Evolutionary conservation across 257 asterid genomes (phyloP).

Genomic region (Eucommia ulmoides): DNA sequence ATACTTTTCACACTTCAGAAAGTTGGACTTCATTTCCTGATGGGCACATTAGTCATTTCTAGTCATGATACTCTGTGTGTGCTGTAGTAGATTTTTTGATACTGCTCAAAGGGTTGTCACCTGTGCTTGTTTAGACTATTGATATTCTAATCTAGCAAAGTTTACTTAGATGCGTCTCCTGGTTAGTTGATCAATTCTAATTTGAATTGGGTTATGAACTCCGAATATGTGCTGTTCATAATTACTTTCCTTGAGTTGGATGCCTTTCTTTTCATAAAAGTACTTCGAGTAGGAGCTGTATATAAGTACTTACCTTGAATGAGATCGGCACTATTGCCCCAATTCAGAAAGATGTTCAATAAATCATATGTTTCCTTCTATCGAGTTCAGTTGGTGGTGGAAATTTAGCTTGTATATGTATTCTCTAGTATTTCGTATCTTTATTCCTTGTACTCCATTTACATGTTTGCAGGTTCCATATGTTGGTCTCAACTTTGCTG

Average conservation of each 20-base stretch:
- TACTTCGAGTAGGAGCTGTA: no score
- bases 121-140: neutral
- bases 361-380: neutral
- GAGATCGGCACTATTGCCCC: neutral
- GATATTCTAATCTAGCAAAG: no score
- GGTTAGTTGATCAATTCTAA: no score
- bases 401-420: neutral
- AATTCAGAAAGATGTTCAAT: neutral
- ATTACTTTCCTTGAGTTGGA: no score
- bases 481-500: conserved; percentile 97
- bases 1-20: neutral
- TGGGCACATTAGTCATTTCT: neutral
- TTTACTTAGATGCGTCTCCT: no score
- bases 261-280: no score
- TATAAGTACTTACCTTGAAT: no score
- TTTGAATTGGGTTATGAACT: no score
- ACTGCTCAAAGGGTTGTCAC: neutral
- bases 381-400: neutral
- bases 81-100: neutral
- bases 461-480: conserved; percentile 70
- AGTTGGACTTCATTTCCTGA: neutral
- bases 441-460: conserved; percentile 5
- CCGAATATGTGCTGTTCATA: no score
- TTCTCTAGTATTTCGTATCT: conserved; percentile 3
- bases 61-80: neutral